Evolutionary conservation across 352 stramenopile species (phyloP), one percentile per base, ranked within the genome.

Genomic region (Phytophthora vignae): DNA sequence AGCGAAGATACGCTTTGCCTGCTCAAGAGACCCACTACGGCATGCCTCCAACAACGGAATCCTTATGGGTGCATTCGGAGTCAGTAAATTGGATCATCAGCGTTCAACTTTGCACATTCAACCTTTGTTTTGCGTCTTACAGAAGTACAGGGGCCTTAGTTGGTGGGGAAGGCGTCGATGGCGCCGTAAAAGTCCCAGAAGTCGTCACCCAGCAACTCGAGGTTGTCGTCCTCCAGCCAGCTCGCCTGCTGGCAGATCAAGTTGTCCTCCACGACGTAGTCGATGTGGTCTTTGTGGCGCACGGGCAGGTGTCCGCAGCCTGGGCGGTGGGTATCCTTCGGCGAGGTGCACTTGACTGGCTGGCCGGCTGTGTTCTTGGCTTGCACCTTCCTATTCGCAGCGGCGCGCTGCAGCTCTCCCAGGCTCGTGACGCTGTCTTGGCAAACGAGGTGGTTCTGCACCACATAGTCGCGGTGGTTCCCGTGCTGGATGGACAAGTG

Each of bases 111-210:
- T 21, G 15, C 15, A 49, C 42, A 49, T 49, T 10, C 10, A 44
- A 15, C 36, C 36, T 44, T 44, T 21, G 14, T 49, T 22, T n/a
- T 3, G 42, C 42, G 17, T 49, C n/a, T 21, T 49, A 44, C 36
- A 44, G 36, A 11, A 44, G 36, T 6, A 49, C 40, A n/a, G 9
- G 19, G 25, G 10, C 33, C 69, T 48, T 48, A 79, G 4, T 73
- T 76, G 9, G 70, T 76, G 8, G 74, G 74, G 61, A 92, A 81
- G 36, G 84, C 85, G 40, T 84, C 84, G 42, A 92, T 81, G 21
- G 87, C 87, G 38, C 79, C 85, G 55, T 92, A 94, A 54, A 94
- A 94, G 49, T 91, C 87, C 87, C 87, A 94, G 67, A 94, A 94
- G 44, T 93, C 87, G 48, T 94, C 87, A 38, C 87, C 85, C 29